A percentile compares a stretch with the other conserved stretches of the same genome.
phyloP scores from a whole-genome alignment of 1,139 yeast species.

The Komagataea norvegica region DNA sequence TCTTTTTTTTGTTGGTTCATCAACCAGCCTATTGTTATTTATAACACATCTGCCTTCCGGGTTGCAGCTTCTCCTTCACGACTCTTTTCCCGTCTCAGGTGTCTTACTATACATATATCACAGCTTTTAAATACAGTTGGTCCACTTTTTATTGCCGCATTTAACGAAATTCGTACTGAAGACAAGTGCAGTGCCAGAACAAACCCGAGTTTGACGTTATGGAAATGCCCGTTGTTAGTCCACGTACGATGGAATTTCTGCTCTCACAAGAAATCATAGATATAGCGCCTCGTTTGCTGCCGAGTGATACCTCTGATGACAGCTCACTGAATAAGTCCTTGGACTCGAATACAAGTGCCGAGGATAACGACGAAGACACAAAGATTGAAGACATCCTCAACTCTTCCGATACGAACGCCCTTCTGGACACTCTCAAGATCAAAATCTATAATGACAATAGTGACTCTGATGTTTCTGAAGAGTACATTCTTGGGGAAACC shows the following conservation, averaged over 20 bases:
- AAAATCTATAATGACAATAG: constrained; percentile 4
- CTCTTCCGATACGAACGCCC: constrained; percentile 16
- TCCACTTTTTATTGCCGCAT: too few species aligned
- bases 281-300: constrained; percentile 1
- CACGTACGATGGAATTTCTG: background rate
- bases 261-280: background rate
- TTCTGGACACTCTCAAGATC: constrained; percentile 14
- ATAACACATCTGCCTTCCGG: too few species aligned
- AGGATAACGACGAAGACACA: constrained; percentile 9
- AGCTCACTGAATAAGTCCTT: constrained; percentile 6
- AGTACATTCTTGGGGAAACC: background rate
- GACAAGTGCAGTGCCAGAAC: too few species aligned
- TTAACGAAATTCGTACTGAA: too few species aligned
- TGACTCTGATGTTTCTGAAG: constrained; percentile 1
- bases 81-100: too few species aligned
- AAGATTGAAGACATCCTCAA: constrained; percentile 12
- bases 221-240: too few species aligned
- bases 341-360: constrained; percentile 3
- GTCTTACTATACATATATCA: too few species aligned
- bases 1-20: constrained; percentile 1
- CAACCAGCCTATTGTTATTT: too few species aligned
- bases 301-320: constrained; percentile 8
- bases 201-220: too few species aligned
- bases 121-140: too few species aligned
- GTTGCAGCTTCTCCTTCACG: too few species aligned